These are phyloP conservation scores for Citrus cavaleriei DNA, from an alignment of 345 rosid species.

Conservation along the genomic window DNA sequence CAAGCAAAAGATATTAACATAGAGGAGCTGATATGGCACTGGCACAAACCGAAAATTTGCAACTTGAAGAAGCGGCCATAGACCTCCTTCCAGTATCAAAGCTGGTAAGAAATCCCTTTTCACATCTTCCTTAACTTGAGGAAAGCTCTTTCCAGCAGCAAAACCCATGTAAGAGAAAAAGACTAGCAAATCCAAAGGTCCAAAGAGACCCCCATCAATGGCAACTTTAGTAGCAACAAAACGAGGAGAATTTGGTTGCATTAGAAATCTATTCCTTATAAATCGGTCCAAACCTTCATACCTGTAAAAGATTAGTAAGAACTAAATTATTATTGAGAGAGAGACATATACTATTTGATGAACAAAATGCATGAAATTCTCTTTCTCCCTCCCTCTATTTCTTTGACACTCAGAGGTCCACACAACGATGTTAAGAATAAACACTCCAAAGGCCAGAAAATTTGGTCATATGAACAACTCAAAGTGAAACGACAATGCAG, in stretches of 20 bases:
- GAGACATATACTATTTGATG: not conserved
- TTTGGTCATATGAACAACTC: not conserved
- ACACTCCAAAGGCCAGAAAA: not conserved
- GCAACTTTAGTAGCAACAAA: slow-evolving; percentile 90
- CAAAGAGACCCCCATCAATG: slow-evolving; percentile 83
- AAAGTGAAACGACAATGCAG: not conserved
- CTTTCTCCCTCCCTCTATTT: not conserved
- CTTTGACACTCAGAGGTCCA: not conserved
- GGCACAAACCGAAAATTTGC: slow-evolving; percentile 86
- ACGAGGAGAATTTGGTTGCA: slow-evolving; percentile 55
- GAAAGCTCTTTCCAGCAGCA: slow-evolving; percentile 55
- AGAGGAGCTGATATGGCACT: slow-evolving; percentile 81
- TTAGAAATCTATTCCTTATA: slow-evolving; percentile 55
- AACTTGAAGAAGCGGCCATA: slow-evolving; percentile 83
- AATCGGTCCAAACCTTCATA: slow-evolving; percentile 76
- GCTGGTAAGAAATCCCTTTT: slow-evolving; percentile 96
- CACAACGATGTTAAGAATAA: not conserved
- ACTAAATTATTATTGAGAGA: not conserved
- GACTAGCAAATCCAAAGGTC: slow-evolving; percentile 72
- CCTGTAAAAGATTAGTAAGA: slow-evolving; percentile 33
- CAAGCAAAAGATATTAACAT: slow-evolving; percentile 83
- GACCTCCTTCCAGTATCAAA: slow-evolving; percentile 68
- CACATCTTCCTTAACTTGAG: slow-evolving; percentile 74
- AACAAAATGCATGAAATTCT: not conserved
- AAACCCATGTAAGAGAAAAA: slow-evolving; percentile 94